These are phyloP conservation scores for Aspergillus steynii DNA, from an alignment of 495 filamentous ascomycete genomes.

Conservation along the genomic window DNA sequence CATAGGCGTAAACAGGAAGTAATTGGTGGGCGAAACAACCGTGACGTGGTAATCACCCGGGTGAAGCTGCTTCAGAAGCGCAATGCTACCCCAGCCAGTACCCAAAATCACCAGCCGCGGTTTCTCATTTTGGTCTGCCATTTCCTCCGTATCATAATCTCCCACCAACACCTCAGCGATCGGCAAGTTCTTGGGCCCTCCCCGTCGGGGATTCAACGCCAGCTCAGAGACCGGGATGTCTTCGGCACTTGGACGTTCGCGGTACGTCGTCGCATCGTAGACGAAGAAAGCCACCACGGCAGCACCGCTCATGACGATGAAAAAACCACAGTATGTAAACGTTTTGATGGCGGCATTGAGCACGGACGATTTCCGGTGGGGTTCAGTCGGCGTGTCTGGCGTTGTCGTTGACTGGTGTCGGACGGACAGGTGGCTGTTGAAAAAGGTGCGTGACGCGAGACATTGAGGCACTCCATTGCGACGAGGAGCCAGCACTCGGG, in stretches of 20 bases:
- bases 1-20: slow-evolving; percentile 98
- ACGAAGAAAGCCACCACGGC: slow-evolving; percentile 81
- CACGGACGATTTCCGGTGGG: slow-evolving; percentile 15
- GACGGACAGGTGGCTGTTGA: slow-evolving; percentile 21
- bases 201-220: slow-evolving; percentile 76
- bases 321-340: slow-evolving; percentile 59
- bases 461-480: slow-evolving; percentile 30
- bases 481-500: slow-evolving; percentile 23
- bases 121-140: slow-evolving; percentile 72
- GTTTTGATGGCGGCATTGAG: slow-evolving; percentile 39
- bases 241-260: slow-evolving; percentile 57
- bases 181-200: slow-evolving; percentile 94
- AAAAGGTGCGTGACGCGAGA: slow-evolving; percentile 26
- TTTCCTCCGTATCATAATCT: slow-evolving; percentile 76
- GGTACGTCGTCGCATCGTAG: slow-evolving; percentile 93
- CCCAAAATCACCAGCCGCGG: slow-evolving; percentile 90
- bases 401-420: slow-evolving; percentile 34
- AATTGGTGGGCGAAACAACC: slow-evolving; percentile 89
- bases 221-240: slow-evolving; percentile 82
- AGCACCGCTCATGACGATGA: slow-evolving; percentile 53
- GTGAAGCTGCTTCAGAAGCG: slow-evolving; percentile 85
- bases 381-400: slow-evolving; percentile 13
- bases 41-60: slow-evolving; percentile 93
- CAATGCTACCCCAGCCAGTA: slow-evolving; percentile 93
- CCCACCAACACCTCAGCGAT: slow-evolving; percentile 85